Conservation (phyloP, 176 grass and related monocot genomes). For the Rhynchospora breviuscula region DNA sequence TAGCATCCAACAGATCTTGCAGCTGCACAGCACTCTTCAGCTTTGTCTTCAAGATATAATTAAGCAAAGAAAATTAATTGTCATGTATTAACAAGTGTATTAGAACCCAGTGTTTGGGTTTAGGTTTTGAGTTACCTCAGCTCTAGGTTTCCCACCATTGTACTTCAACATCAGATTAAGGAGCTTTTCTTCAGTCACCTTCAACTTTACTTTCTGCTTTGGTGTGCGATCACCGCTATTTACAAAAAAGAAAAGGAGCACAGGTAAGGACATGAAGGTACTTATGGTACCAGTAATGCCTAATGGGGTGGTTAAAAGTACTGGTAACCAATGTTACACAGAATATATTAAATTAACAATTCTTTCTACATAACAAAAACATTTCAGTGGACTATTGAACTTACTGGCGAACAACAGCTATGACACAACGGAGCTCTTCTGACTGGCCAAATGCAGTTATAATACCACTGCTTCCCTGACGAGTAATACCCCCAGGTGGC, state of each 20-base stretch:
- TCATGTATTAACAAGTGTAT: slow-evolving; percentile 23
- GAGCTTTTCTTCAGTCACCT: slow-evolving; percentile 90
- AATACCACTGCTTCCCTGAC: slow-evolving; percentile 43
- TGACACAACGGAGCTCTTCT: slow-evolving; percentile 89
- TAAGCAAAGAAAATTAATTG: slow-evolving; percentile 15
- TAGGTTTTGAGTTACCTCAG: slow-evolving; percentile 43
- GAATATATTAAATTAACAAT: slow-evolving; percentile 1
- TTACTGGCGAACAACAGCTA: slow-evolving; percentile 95
- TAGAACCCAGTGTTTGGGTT: slow-evolving; percentile 10
- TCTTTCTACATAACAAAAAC: neutral
- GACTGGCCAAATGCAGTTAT: slow-evolving; percentile 74
- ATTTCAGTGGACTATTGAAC: slow-evolving; percentile 22
- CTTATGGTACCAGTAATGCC: neutral
- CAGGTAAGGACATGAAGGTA: slow-evolving; percentile 1
- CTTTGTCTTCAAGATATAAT: slow-evolving; percentile 63
- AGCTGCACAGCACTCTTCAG: slow-evolving; percentile 93
- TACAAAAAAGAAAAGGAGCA: slow-evolving; percentile 33
- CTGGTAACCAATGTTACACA: neutral
- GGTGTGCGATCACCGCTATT: slow-evolving; percentile 90
- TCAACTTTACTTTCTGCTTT: slow-evolving; percentile 97
- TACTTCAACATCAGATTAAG: slow-evolving; percentile 96
- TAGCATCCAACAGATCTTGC: slow-evolving; percentile 98
- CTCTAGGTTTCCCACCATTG: slow-evolving; percentile 73
- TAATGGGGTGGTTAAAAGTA: neutral
- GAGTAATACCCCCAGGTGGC: slow-evolving; percentile 39